Base-by-base conservation (phyloP, 2,329 filamentous ascomycete genomes). In the Cladosporium cucumerinum region DNA sequence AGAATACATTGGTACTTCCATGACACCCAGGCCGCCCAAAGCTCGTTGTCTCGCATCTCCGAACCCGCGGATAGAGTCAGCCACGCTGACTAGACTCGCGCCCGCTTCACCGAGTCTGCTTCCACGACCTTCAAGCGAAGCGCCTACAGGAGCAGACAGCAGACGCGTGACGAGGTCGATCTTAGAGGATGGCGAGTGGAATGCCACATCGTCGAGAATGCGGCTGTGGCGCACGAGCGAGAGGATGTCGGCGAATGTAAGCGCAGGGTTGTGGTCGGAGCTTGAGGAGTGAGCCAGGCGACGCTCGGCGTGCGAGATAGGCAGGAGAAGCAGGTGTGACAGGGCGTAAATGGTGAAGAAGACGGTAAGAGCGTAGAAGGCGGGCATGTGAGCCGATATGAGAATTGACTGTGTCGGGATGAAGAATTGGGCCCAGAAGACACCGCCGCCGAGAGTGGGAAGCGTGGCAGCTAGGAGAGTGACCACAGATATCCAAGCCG, bases 191-290 rank as follows among this genome's bases (percentile, higher is more conserved):
- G 89, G 86, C 43, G 87, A 85, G 59, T 87, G 84, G 74, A 97
- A 94, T 0, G 89, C 85, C 11, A 87, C 83, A 72, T 97, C 93
- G 5, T 85, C 82, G 1, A 91, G 80, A 21, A 96, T 80, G 26
- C 89, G 88, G 51, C 88, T 88, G 69, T 89, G 88, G 66, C 91
- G 87, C 49, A 94, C 82, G 74, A 94, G 93, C 72, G 87, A 89
- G 70, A 96, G 84, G 25, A 93, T 82, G 74, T 93, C 92, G 1
- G 90, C 90, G 21, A 96, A 82, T 55, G 85, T 91, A 66, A 84
- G 85, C 48, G 91, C 87, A 5, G 84, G 83, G 74, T 96, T 92
- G 14, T 81, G 78, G 0, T 89, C 90, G 79, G 64, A 92, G 78
- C 6, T 85, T 61, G 59, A 71, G 77, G 49, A 85, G 73, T 59